Base-by-base conservation (phyloP, 2,329 filamentous ascomycete genomes). In the Colletotrichum limetticola region DNA sequence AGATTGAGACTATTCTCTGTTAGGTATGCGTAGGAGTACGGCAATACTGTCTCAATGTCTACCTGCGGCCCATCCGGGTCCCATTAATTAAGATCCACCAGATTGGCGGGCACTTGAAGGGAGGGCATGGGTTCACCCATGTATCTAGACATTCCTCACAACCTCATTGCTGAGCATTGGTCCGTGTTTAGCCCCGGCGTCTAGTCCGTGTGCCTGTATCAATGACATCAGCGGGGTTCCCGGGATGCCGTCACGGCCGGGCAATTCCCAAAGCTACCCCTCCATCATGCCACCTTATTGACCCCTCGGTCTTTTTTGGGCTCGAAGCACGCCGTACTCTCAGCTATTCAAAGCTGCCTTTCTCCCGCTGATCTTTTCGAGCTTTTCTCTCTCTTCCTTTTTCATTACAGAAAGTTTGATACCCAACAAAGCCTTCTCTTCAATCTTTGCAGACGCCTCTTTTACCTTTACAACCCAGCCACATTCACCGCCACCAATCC, bases 211-310 rank as follows among this genome's bases (percentile, higher is more conserved):
- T 49, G 19, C 26, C 49, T 60, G 30, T 68, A 26, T 70, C 55
- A 65, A 72, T 72, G 70, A 72, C 70, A 72, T 72, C 70, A 72
- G 70, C 56, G 70, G 70, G 70, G 70, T 49, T 65, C 32, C 42
- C 35, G 55, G 52, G 35, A 58, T 69, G 70, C 70, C 70, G 66
- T 72, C 70, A 72, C 66, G 70, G 59, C 59, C 66, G 65, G 65
- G 24, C 30, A 58, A 42, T 68, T 55, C 28, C 49, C 58, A 63
- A 69, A 72, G 59, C 69, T 68, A 72, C 69, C 69, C 66, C 69
- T 72, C 69, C 69, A 72, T 69, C 66, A 60, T 70, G 22, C 70
- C 70, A 70, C 66, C 24, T 24, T 14, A 26, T n/a, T 59, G 60
- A 61, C 66, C 59, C 70, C 46, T 22, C 42, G 19, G 42, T 49